These are phyloP conservation scores for Colletotrichum sp. DNA, from an alignment of 2,329 filamentous ascomycete species.

Conservation along the genomic window DNA sequence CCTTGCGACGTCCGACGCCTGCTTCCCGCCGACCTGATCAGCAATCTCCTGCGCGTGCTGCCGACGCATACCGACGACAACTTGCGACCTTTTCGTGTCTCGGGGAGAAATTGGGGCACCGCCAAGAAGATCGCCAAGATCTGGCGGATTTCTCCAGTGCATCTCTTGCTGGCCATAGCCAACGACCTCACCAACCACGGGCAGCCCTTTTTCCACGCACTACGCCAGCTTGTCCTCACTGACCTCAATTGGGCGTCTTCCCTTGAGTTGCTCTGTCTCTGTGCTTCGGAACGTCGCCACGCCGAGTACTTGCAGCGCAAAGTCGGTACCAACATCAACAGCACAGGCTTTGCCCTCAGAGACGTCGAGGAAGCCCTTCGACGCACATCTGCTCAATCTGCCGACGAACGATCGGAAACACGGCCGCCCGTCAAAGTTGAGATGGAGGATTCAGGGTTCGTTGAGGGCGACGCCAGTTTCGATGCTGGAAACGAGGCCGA, in stretches of 20 bases:
- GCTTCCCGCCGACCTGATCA: neutral
- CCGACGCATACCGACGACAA: neutral
- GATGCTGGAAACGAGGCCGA: neutral
- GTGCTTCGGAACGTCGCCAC: neutral
- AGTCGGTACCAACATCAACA: neutral
- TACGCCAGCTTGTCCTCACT: neutral
- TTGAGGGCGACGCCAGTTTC: neutral
- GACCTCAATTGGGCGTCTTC: neutral
- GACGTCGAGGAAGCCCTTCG: neutral
- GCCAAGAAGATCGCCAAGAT: neutral
- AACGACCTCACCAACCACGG: neutral
- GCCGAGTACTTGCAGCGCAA: neutral
- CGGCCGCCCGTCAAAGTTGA: neutral
- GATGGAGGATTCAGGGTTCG: neutral
- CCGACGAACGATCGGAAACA: neutral
- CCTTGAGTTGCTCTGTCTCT: neutral
- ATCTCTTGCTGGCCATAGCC: neutral
- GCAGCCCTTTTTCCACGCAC: neutral
- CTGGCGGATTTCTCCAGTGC: neutral
- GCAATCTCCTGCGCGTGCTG: neutral
- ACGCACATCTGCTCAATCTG: neutral
- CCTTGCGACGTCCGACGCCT: neutral
- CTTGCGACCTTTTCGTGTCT: neutral
- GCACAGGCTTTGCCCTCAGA: neutral
- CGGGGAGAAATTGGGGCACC: neutral